Evolutionary conservation across 768 basidiomycete species (phyloP), one percentile per base, ranked within the genome.

Genomic region (Kondoa malvinella): DNA sequence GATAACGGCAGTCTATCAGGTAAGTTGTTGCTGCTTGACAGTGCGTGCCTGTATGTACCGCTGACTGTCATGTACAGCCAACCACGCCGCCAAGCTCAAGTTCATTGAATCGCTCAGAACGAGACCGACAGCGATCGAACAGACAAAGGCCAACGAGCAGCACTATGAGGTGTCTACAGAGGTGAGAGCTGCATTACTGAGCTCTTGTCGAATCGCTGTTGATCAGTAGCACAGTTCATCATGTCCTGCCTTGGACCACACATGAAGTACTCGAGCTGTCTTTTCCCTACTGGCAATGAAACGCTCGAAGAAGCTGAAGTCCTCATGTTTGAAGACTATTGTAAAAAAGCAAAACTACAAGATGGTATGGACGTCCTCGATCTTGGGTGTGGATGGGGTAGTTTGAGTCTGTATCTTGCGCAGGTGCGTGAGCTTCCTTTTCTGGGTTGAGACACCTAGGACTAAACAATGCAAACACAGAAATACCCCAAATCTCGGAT

Each of bases 131-230:
- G 85, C 85, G 1, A 84, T 83, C 68, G 79, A 82, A 14, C 81
- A 85, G 0, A 81, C 83, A 50, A 85, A 84, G 73, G 86, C 85
- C 25, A 87, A 87, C 70, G 83, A 87, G 73, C 86, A 87, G 75
- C 85, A 87, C 72, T 87, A 87, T 75, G 85, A 87, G 78, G 85
- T 85, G 67, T 71, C 75, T 17, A 74, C 75, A 15, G 31, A 40
- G 3, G 34, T 17, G 26, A n/a, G n/a, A n/a, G n/a, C n/a, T n/a
- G n/a, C n/a, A n/a, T n/a, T n/a, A n/a, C n/a, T n/a, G n/a, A n/a
- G n/a, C n/a, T n/a, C 4, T 58, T 56, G 27, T 27, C 56, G 14
- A 14, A 34, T 50, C 84, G 84, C 82, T 85, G 4, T 77, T 83
- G 0, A 84, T 56, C 26, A 2, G 82, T 0, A 76, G n/a, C n/a